Percentiles rank a stretch among this genome's conserved stretches.
Conservation (phyloP, 1,284 basidiomycete genomes). For the Baeospora myosura region DNA sequence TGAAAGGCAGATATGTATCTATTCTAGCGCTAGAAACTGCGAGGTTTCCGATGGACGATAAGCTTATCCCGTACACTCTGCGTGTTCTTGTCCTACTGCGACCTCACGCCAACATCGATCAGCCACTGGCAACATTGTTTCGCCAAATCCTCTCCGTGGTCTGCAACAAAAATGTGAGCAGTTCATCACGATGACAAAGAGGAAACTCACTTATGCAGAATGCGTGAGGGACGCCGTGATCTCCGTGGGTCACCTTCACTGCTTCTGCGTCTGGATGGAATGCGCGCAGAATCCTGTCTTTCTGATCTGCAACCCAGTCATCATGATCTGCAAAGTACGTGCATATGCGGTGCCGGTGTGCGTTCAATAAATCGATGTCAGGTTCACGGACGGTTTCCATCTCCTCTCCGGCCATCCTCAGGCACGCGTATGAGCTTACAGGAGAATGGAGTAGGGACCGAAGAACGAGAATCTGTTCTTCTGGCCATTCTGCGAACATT, state of each 20-base stretch:
- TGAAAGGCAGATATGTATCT: neutral
- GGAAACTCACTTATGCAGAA: conserved; percentile 69
- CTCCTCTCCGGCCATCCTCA: conserved; percentile 57
- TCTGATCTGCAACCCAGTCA: conserved; percentile 52
- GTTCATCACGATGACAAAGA: no score
- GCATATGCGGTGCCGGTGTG: conserved; percentile 33
- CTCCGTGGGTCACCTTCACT: conserved; percentile 35
- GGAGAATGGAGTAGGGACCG: conserved; percentile 40
- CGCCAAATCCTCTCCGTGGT: neutral
- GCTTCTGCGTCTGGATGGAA: conserved; percentile 27
- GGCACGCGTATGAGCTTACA: conserved; percentile 34
- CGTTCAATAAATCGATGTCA: conserved; percentile 34
- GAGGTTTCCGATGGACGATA: neutral
- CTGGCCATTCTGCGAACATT: conserved; percentile 38
- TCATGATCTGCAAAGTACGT: conserved; percentile 51
- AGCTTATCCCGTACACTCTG: no score
- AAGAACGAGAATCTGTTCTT: conserved; percentile 38
- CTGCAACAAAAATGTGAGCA: no score
- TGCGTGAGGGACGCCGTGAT: conserved; percentile 46
- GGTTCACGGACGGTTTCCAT: conserved; percentile 47
- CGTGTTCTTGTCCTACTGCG: no score
- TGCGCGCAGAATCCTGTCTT: conserved; percentile 29
- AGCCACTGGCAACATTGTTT: conserved; percentile 1
- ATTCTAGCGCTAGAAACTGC: neutral
- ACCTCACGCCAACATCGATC: no score